These are phyloP conservation scores for Suillus occidentalis DNA, from an alignment of 768 basidiomycete species.

Conservation along the genomic window DNA sequence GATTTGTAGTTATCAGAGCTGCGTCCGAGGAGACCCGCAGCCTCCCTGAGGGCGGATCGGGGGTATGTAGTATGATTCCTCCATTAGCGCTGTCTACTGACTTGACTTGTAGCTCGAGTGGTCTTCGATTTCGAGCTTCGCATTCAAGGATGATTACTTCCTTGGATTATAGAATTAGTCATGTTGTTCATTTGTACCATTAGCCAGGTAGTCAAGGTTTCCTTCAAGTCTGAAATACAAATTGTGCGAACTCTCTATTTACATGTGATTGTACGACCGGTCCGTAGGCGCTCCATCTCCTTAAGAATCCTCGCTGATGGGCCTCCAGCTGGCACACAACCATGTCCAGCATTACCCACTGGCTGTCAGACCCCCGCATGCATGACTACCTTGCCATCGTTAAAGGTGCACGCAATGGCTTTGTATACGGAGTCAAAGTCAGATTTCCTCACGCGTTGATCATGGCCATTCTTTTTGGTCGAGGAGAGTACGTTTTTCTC, in stretches of 20 bases:
- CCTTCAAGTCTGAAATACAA: neutral
- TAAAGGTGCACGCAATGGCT: constrained; percentile 91
- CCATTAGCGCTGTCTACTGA: constrained; percentile 5
- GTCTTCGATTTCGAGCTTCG: constrained; percentile 43
- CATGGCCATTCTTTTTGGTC: constrained; percentile 93
- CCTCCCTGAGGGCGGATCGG: constrained; percentile 19
- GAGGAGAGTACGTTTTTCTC: constrained; percentile 71
- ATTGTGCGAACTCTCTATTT: neutral
- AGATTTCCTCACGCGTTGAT: constrained; percentile 95
- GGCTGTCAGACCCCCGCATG: constrained; percentile 61
- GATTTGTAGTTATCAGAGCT: constrained; percentile 60
- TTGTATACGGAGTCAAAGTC: constrained; percentile 89
- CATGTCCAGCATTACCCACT: constrained; percentile 27
- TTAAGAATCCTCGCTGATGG: neutral
- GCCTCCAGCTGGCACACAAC: neutral
- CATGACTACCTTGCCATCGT: constrained; percentile 92
- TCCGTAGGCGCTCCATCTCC: neutral
- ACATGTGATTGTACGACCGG: constrained; percentile 30
- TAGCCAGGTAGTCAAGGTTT: neutral
- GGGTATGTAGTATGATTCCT: constrained; percentile 42
- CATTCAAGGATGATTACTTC: constrained; percentile 61
- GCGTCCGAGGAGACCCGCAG: constrained; percentile 27
- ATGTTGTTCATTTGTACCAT: neutral
- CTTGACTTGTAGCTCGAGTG: constrained; percentile 55
- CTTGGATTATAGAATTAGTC: constrained; percentile 4